These are phyloP conservation scores for Aureobasidium sp. DNA, from an alignment of 2,329 filamentous ascomycete species.

Conservation along the genomic window DNA sequence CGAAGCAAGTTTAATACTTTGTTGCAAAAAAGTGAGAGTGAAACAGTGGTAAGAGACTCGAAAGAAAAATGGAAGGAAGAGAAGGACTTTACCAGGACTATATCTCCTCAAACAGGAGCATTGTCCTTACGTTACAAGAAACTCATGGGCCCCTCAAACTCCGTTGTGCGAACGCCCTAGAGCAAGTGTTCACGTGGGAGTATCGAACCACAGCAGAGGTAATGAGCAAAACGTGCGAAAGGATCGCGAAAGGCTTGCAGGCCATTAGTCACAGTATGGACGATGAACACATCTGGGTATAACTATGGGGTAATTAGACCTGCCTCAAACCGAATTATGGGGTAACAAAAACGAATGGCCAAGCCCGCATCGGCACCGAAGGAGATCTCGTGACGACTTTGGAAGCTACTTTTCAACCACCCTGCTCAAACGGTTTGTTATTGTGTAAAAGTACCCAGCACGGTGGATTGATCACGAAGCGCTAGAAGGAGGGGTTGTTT, in stretches of 20 bases:
- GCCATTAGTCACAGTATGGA: slow-evolving; percentile 9
- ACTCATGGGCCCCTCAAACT: background rate
- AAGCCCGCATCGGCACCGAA: slow-evolving; percentile 6
- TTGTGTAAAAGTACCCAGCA: slow-evolving; percentile 1
- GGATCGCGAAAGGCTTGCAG: slow-evolving; percentile 13
- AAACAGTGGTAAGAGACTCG: background rate
- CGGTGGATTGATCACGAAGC: slow-evolving; percentile 7
- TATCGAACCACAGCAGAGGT: background rate
- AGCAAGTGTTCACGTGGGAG: slow-evolving; percentile 1
- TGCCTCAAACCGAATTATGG: background rate
- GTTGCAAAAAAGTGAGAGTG: background rate
- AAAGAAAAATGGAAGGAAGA: background rate
- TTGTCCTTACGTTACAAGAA: slow-evolving; percentile 14
- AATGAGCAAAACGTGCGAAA: slow-evolving; percentile 14
- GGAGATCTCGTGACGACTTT: slow-evolving; percentile 7
- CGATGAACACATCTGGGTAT: background rate
- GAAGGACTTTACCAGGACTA: slow-evolving; percentile 2
- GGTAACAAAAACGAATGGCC: background rate
- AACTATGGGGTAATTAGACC: background rate
- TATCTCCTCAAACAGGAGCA: slow-evolving; percentile 7
- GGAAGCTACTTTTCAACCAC: background rate
- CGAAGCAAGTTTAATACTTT: background rate
- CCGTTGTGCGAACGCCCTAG: background rate
- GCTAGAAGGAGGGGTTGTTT: background rate
- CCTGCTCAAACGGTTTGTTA: background rate